Percentiles rank a stretch among this genome's conserved stretches.
These are phyloP conservation scores for Lepidium campestre DNA, from an alignment of 441 rosid genomes.

Conservation along the genomic window DNA sequence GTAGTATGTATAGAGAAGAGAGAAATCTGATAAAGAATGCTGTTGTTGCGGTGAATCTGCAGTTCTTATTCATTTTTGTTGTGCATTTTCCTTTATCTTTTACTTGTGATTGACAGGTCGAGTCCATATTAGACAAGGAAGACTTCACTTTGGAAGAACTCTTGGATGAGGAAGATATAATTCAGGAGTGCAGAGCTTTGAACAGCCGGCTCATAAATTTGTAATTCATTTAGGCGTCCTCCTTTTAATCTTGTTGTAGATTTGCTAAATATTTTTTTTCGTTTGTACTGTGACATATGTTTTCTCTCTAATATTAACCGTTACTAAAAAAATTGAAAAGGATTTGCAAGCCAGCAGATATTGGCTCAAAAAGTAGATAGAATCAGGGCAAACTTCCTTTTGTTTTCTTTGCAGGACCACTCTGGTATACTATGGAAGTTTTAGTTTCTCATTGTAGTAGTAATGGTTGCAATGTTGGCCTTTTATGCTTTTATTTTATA, in stretches of 20 bases:
- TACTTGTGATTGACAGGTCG: constrained; percentile 52
- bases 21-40: not conserved
- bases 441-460: constrained; percentile 13
- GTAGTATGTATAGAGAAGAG: not conserved
- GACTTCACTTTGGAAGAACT: constrained; percentile 94
- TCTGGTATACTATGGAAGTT: constrained; percentile 7
- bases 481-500: constrained; percentile 14
- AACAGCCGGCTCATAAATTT: constrained; percentile 92
- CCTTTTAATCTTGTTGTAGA: not conserved
- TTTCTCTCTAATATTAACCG: not conserved
- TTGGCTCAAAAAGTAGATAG: constrained; percentile 9
- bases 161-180: constrained; percentile 91
- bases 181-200: constrained; percentile 96
- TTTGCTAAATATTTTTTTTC: not conserved
- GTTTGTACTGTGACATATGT: constrained; percentile 18
- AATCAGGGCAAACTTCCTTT: constrained; percentile 7
- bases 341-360: constrained; percentile 1
- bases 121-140: constrained; percentile 82
- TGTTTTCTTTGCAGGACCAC: constrained; percentile 22
- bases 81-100: not conserved
- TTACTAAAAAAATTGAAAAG: not conserved
- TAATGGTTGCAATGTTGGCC: constrained; percentile 1
- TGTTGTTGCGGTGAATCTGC: not conserved
- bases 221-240: constrained; percentile 43
- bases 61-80: not conserved